Percentiles rank a stretch among this genome's conserved stretches.
phyloP scores from a whole-genome alignment of 2,329 filamentous ascomycete species.

The Xylariales sp. region DNA sequence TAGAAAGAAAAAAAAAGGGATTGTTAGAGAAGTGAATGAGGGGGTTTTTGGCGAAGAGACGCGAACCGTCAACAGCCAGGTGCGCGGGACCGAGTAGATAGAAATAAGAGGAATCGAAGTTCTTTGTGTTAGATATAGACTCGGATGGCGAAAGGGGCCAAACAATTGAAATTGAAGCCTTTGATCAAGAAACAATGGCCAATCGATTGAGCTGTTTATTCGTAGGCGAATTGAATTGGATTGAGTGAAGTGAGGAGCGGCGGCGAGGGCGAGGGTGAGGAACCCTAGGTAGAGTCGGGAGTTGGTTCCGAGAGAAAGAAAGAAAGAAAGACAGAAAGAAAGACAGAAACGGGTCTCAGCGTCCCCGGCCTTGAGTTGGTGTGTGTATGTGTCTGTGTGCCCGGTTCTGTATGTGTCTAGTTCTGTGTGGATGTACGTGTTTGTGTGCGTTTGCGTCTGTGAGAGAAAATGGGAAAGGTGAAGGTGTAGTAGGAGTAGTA shows the following conservation, averaged over 20 bases:
- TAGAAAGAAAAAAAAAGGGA: conserved; percentile 29
- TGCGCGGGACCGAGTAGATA: conserved; percentile 37
- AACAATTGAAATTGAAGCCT: conserved; percentile 38
- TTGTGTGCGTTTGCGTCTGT: conserved; percentile 6
- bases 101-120: conserved; percentile 41
- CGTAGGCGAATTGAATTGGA: conserved; percentile 4
- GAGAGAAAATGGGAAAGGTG: background rate
- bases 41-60: conserved; percentile 35
- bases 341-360: conserved; percentile 7
- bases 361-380: conserved; percentile 7
- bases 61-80: conserved; percentile 36
- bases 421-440: conserved; percentile 1
- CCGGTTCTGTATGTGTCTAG: too few relatives aligned
- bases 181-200: conserved; percentile 38
- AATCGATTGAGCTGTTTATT: conserved; percentile 29
- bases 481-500: background rate
- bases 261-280: background rate
- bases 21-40: conserved; percentile 19
- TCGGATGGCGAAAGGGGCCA: conserved; percentile 33
- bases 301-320: conserved; percentile 24
- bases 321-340: too few relatives aligned
- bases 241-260: conserved; percentile 1
- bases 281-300: background rate
- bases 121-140: conserved; percentile 41
- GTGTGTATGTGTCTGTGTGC: background rate